Conservation (phyloP, 2,329 filamentous ascomycete genomes). For the Aureobasidium sp. region DNA sequence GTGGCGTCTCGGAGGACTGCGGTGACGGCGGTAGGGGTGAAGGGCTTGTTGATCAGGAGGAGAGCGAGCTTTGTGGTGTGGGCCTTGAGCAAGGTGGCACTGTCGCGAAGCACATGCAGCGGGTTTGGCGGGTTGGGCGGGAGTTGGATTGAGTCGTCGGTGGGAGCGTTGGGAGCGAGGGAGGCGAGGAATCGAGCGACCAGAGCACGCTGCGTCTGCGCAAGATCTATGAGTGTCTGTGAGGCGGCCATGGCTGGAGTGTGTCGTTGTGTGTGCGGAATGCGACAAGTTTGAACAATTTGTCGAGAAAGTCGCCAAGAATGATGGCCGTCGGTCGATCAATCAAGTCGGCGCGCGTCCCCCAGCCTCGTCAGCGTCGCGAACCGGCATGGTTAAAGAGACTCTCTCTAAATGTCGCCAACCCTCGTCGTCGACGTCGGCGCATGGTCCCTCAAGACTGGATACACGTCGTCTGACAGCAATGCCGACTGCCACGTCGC, state of each 20-base stretch:
- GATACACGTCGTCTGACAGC: conserved; percentile 44
- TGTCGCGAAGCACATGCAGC: conserved; percentile 61
- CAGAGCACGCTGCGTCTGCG: conserved; percentile 24
- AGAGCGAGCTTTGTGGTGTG: conserved; percentile 84
- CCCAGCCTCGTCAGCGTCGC: no score
- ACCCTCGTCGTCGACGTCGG: conserved; percentile 74
- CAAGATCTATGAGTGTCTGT: conserved; percentile 22
- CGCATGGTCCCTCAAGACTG: conserved; percentile 83
- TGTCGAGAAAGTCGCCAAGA: not conserved
- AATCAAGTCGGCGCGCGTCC: not conserved
- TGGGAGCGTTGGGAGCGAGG: conserved; percentile 19
- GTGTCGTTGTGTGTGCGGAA: not conserved
- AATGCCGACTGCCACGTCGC: conserved; percentile 51
- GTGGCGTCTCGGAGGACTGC: conserved; percentile 65
- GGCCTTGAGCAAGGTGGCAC: conserved; percentile 64
- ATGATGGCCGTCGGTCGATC: no score
- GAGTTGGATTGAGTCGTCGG: conserved; percentile 13
- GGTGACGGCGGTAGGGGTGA: conserved; percentile 66
- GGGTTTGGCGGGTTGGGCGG: conserved; percentile 38
- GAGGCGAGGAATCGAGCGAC: conserved; percentile 25
- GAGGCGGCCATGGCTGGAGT: conserved; percentile 19
- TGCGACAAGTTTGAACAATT: not conserved
- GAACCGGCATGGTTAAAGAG: no score
- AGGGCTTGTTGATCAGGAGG: conserved; percentile 76
- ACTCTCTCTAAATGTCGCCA: conserved; percentile 4